These are phyloP conservation scores for Jatropha curcas DNA, from an alignment of 345 rosid genomes.

Conservation along the genomic window DNA sequence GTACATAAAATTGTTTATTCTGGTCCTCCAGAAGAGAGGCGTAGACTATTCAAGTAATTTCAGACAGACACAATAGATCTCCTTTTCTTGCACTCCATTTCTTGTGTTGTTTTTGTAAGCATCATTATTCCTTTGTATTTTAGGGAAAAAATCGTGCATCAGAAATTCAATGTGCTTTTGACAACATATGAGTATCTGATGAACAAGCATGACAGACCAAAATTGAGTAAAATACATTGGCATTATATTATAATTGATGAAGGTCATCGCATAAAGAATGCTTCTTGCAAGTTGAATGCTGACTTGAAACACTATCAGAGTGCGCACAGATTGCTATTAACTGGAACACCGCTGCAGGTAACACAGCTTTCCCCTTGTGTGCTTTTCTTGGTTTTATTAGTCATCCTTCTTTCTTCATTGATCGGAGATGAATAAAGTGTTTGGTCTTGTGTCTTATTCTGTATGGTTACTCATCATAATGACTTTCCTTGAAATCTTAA, in stretches of 20 bases:
- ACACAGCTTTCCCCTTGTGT: slow-evolving; percentile 1
- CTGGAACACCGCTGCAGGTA: slow-evolving; percentile 94
- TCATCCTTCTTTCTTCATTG: background rate
- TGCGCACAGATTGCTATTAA: slow-evolving; percentile 76
- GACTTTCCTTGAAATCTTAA: slow-evolving; percentile 8
- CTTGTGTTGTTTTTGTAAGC: slow-evolving; percentile 17
- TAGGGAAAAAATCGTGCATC: slow-evolving; percentile 89
- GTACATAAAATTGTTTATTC: slow-evolving; percentile 71
- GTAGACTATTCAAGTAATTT: slow-evolving; percentile 76
- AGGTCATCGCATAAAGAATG: slow-evolving; percentile 97
- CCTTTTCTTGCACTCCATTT: slow-evolving; percentile 8
- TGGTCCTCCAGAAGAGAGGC: slow-evolving; percentile 93
- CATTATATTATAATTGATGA: slow-evolving; percentile 92
- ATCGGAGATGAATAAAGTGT: background rate
- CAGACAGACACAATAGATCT: slow-evolving; percentile 8
- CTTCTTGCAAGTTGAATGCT: slow-evolving; percentile 95
- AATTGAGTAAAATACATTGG: slow-evolving; percentile 85
- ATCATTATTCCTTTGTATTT: slow-evolving; percentile 26
- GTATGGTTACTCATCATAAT: background rate
- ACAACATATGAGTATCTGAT: slow-evolving; percentile 93
- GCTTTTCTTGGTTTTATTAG: background rate
- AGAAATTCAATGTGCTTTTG: slow-evolving; percentile 83
- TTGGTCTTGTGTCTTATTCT: background rate
- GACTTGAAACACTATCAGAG: slow-evolving; percentile 89
- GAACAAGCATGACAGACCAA: slow-evolving; percentile 97